A percentile compares a stretch with the other conserved stretches of the same genome.
Conservation (phyloP, 1,284 basidiomycete genomes). For the Tranzscheliella williamsii region DNA sequence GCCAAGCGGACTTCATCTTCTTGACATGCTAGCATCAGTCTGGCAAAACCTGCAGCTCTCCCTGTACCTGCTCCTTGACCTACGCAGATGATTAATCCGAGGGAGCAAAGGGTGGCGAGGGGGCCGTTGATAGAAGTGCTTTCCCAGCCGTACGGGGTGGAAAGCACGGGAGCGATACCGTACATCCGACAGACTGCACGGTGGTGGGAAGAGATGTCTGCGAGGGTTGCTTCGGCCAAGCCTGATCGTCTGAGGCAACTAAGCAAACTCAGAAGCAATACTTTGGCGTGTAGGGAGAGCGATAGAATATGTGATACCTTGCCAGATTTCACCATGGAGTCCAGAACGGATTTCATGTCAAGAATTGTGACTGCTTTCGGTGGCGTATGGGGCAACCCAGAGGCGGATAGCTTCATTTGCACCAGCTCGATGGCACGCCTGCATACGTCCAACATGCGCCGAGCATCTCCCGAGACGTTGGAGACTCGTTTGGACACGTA, state of each 20-base stretch:
- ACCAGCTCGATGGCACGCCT: conserved; percentile 62
- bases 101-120: conserved; percentile 33
- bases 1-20: conserved; percentile 56
- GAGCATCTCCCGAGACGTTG: conserved; percentile 89
- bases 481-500: conserved; percentile 90
- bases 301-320: conserved; percentile 64
- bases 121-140: conserved; percentile 7
- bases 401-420: conserved; percentile 50
- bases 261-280: conserved; percentile 72
- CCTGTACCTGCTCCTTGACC: conserved; percentile 51
- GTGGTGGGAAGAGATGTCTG: conserved; percentile 67
- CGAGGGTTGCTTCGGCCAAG: conserved; percentile 82
- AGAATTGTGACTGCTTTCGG: conserved; percentile 69
- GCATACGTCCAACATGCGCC: conserved; percentile 90
- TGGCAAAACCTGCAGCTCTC: conserved; percentile 41
- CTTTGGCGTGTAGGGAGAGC: conserved; percentile 50
- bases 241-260: conserved; percentile 82
- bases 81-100: conserved; percentile 52
- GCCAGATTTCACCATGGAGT: conserved; percentile 87
- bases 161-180: conserved; percentile 5
- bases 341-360: conserved; percentile 80
- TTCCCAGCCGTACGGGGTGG: not conserved
- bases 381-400: not conserved
- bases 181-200: conserved; percentile 43
- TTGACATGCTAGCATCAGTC: conserved; percentile 46